These are phyloP conservation scores for Isatis tinctoria DNA, from an alignment of 345 rosid species.

Conservation along the genomic window DNA sequence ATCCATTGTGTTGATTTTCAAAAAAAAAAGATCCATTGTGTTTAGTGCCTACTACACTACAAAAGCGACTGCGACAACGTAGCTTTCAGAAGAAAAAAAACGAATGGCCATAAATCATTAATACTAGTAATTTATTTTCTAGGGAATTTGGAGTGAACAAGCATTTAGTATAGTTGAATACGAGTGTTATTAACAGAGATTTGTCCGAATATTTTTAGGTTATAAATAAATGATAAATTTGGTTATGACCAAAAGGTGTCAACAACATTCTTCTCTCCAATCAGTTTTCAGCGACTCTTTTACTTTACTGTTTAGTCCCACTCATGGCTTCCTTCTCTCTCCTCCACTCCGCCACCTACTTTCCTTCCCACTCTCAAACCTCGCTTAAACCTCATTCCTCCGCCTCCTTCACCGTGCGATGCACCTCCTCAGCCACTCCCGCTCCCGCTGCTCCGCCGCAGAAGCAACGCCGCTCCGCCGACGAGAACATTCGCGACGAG, in stretches of 20 bases:
- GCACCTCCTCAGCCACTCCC: neutral
- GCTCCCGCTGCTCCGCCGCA: conserved; percentile 18
- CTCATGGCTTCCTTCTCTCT: conserved; percentile 32
- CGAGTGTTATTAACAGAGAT: neutral
- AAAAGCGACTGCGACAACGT: neutral
- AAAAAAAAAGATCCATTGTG: too few species aligned
- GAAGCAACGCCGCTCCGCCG: conserved; percentile 20
- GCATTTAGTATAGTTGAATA: neutral
- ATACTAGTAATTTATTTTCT: too few species aligned
- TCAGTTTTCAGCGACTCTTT: neutral
- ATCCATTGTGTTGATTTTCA: too few species aligned
- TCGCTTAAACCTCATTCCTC: conserved; percentile 15
- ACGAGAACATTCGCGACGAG: conserved; percentile 57
- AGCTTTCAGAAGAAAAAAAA: neutral
- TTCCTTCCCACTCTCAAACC: conserved; percentile 26
- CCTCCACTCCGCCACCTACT: conserved; percentile 27
- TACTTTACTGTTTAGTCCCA: neutral
- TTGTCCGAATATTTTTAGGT: neutral
- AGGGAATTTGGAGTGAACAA: neutral
- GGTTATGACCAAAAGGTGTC: neutral
- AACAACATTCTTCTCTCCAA: neutral
- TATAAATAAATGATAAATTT: neutral
- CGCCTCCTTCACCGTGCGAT: conserved; percentile 20
- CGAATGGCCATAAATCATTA: neutral
- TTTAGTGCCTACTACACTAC: neutral